These are phyloP conservation scores for Piloderma croceum DNA, from an alignment of 768 basidiomycete species.

Conservation along the genomic window DNA sequence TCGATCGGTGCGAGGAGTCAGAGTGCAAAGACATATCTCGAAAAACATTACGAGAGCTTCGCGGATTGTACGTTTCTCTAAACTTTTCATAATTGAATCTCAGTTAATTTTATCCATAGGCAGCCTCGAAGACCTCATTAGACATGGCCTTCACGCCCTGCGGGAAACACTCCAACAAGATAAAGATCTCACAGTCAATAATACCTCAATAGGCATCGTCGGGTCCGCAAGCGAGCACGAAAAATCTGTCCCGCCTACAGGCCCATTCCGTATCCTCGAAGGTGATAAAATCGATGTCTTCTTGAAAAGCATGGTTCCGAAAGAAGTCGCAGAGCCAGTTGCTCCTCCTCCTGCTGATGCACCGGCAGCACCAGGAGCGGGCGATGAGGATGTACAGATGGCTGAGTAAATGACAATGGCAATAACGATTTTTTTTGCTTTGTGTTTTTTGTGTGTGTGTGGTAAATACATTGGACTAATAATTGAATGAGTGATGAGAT, in stretches of 20 bases:
- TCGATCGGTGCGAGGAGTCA: slow-evolving; percentile 98
- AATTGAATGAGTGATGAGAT: too few relatives aligned
- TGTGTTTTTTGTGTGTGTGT: neutral
- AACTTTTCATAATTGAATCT: neutral
- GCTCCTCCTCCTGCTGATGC: slow-evolving; percentile 34
- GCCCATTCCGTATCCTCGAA: slow-evolving; percentile 83
- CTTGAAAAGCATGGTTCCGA: slow-evolving; percentile 72
- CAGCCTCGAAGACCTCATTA: slow-evolving; percentile 80
- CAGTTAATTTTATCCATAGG: slow-evolving; percentile 36
- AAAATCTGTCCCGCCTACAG: slow-evolving; percentile 42
- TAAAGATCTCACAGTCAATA: slow-evolving; percentile 88
- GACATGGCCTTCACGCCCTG: slow-evolving; percentile 90
- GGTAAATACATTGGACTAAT: slow-evolving; percentile 8
- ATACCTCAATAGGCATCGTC: slow-evolving; percentile 93
- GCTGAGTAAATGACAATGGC: slow-evolving; percentile 42
- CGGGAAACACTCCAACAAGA: slow-evolving; percentile 98
- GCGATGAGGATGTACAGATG: slow-evolving; percentile 86
- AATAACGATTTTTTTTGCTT: neutral
- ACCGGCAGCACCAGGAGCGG: slow-evolving; percentile 32
- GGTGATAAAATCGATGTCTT: slow-evolving; percentile 71
- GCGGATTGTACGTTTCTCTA: slow-evolving; percentile 59
- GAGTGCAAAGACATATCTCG: slow-evolving; percentile 97
- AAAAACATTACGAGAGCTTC: slow-evolving; percentile 89
- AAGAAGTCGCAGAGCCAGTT: slow-evolving; percentile 43
- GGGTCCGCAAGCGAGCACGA: slow-evolving; percentile 66